Conservation (phyloP, 2,329 filamentous ascomycete species). For the Alternaria burnsii region DNA sequence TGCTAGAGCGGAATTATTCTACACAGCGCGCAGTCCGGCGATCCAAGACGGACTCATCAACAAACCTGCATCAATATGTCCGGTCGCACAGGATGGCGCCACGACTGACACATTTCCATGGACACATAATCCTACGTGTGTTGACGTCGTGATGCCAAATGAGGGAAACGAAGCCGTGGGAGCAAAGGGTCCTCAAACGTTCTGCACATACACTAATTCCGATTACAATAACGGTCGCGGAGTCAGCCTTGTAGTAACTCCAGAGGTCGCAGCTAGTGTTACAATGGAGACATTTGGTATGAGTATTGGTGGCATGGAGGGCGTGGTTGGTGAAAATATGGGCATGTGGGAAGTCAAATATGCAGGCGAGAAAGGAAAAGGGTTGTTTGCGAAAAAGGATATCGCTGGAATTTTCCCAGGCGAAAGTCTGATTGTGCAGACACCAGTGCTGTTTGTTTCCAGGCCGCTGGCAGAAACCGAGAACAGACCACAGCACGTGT, state of each 20-base stretch:
- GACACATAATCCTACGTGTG: constrained; percentile 41
- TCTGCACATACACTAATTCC: constrained; percentile 41
- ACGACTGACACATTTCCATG: constrained; percentile 40
- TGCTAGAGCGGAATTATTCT: constrained; percentile 25
- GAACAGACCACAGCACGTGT: constrained; percentile 19
- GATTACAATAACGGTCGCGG: constrained; percentile 38
- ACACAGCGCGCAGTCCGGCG: constrained; percentile 26
- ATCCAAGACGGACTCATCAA: constrained; percentile 32
- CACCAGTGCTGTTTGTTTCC: constrained; percentile 35
- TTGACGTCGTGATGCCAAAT: constrained; percentile 21
- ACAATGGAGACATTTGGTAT: constrained; percentile 24
- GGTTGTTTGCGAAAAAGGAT: constrained; percentile 34
- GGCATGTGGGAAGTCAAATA: constrained; percentile 34
- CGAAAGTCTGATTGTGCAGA: constrained; percentile 34
- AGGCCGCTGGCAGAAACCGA: constrained; percentile 21
- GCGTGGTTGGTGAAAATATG: constrained; percentile 21
- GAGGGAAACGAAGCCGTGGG: constrained; percentile 12
- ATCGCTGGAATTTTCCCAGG: constrained; percentile 31
- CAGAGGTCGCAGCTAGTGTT: constrained; percentile 34
- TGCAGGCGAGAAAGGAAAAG: constrained; percentile 33
- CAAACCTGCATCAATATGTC: constrained; percentile 26
- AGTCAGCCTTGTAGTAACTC: constrained; percentile 40
- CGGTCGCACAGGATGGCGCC: constrained; percentile 32
- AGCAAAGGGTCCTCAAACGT: constrained; percentile 18
- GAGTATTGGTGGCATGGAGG: constrained; percentile 21